These are phyloP conservation scores for Saccharomycopsis synnaedendra DNA, from an alignment of 805 yeast species.

Conservation along the genomic window DNA sequence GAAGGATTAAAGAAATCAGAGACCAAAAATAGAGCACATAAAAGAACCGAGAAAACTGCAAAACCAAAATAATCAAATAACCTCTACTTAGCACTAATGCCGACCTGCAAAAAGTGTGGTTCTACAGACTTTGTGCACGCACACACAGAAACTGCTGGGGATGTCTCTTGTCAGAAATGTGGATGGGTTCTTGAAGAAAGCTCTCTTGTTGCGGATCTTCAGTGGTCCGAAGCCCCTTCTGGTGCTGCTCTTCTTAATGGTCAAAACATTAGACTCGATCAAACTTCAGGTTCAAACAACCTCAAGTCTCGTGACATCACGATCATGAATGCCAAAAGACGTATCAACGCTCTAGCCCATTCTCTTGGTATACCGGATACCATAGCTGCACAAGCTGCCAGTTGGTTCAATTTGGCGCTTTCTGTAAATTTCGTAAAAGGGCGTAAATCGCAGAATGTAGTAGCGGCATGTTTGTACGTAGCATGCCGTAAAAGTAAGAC, in stretches of 20 bases:
- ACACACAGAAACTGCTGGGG: slow-evolving; percentile 52
- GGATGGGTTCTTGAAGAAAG: slow-evolving; percentile 86
- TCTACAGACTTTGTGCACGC: slow-evolving; percentile 42
- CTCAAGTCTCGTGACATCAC: slow-evolving; percentile 88
- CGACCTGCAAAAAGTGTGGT: slow-evolving; percentile 36
- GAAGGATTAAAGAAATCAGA: too few species aligned
- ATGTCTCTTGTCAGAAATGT: slow-evolving; percentile 70
- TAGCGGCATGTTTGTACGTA: slow-evolving; percentile 88
- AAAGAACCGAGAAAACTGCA: too few species aligned
- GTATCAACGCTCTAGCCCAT: slow-evolving; percentile 69
- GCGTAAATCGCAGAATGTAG: slow-evolving; percentile 88
- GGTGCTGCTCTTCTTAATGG: slow-evolving; percentile 98
- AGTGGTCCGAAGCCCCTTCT: slow-evolving; percentile 80
- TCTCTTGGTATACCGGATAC: slow-evolving; percentile 74
- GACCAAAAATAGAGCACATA: too few species aligned
- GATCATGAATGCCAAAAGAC: slow-evolving; percentile 66
- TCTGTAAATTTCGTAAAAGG: slow-evolving; percentile 91
- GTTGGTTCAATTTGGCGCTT: slow-evolving; percentile 83
- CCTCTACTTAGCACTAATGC: too few species aligned
- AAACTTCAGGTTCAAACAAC: slow-evolving; percentile 54
- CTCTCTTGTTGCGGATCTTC: slow-evolving; percentile 91
- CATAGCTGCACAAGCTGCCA: slow-evolving; percentile 75
- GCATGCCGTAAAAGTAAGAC: slow-evolving; percentile 90
- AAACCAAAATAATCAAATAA: too few species aligned
- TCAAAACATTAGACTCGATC: slow-evolving; percentile 76